Percentiles rank a stretch among this genome's conserved stretches.
These are phyloP conservation scores for Kappamyces sp. DNA, from an alignment of 192 early-diverging fungal species.

Conservation along the genomic window DNA sequence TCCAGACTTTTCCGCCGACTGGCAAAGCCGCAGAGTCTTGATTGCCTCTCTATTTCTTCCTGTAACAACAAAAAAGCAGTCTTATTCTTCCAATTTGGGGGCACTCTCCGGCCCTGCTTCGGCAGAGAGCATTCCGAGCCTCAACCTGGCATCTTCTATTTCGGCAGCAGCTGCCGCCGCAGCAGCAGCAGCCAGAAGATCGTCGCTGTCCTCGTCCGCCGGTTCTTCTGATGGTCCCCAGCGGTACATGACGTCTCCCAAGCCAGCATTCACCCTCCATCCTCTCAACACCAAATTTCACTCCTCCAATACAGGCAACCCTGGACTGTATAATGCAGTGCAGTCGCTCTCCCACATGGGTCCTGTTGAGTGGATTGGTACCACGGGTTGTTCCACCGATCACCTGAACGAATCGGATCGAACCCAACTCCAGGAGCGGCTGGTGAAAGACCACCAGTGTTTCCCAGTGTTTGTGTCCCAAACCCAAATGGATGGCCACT, in stretches of 20 bases:
- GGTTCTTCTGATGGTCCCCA: conserved; percentile 3
- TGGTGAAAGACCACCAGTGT: conserved; percentile 58
- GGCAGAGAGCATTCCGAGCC: too few species aligned
- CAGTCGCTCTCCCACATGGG: conserved; percentile 39
- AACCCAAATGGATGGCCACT: conserved; percentile 83
- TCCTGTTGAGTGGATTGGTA: conserved; percentile 39
- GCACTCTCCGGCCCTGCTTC: too few species aligned
- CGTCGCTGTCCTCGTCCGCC: background rate
- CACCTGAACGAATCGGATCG: conserved; percentile 54
- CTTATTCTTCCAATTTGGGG: too few species aligned
- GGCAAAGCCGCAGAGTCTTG: too few species aligned
- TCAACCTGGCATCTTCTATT: conserved; percentile 48
- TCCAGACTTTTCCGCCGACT: too few species aligned
- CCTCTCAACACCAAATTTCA: conserved; percentile 51
- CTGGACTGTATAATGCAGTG: conserved; percentile 91
- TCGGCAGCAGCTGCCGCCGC: conserved; percentile 11
- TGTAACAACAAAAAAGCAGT: too few species aligned
- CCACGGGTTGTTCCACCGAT: conserved; percentile 72
- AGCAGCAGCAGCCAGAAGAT: conserved; percentile 5
- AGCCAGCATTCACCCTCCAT: conserved; percentile 30
- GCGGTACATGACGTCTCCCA: conserved; percentile 13
- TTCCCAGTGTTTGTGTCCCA: conserved; percentile 78
- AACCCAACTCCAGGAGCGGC: conserved; percentile 51
- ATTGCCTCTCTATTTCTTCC: too few species aligned
- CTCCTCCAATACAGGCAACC: conserved; percentile 75